A percentile compares a stretch with the other conserved stretches of the same genome.
Conservation (phyloP, 345 rosid species). For the Dimocarpus longan region DNA sequence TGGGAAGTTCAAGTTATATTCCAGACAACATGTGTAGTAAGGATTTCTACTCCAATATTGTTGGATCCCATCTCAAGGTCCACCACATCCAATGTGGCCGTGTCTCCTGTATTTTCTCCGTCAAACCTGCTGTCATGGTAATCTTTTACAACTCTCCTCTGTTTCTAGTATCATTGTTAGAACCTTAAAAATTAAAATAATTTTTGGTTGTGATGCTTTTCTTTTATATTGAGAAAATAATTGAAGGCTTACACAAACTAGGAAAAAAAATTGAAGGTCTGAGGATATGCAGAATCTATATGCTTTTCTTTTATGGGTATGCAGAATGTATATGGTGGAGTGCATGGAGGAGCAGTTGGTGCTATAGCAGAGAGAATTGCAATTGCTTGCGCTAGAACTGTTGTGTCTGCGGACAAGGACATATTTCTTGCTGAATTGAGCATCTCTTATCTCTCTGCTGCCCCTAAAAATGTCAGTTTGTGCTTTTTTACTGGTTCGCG, state of each 20-base stretch:
- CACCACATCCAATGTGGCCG: constrained; percentile 52
- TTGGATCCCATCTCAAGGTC: constrained; percentile 46
- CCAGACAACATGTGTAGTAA: constrained; percentile 25
- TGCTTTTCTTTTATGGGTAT: neutral
- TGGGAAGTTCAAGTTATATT: constrained; percentile 27
- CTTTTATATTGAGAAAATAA: neutral
- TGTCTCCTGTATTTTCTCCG: constrained; percentile 58
- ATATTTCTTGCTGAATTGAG: constrained; percentile 71
- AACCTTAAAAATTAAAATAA: too few relatives aligned
- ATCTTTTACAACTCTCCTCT: neutral
- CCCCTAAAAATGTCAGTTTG: constrained; percentile 33
- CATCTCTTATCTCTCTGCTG: constrained; percentile 67
- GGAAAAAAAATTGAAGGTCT: too few relatives aligned
- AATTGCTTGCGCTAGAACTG: constrained; percentile 63
- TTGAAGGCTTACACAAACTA: too few relatives aligned
- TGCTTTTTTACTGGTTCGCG: too few relatives aligned
- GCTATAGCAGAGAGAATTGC: constrained; percentile 70
- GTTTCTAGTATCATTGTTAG: neutral
- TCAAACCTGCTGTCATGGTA: constrained; percentile 54
- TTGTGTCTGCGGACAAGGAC: constrained; percentile 53
- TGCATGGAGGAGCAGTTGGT: constrained; percentile 74
- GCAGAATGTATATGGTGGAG: constrained; percentile 55
- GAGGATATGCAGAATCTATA: too few relatives aligned
- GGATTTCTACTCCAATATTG: constrained; percentile 55
- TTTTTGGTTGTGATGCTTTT: neutral